Evolutionary conservation across 2,329 filamentous ascomycete species (phyloP), one percentile per base, ranked within the genome.

Genomic region (Ophiocordyceps australis): DNA sequence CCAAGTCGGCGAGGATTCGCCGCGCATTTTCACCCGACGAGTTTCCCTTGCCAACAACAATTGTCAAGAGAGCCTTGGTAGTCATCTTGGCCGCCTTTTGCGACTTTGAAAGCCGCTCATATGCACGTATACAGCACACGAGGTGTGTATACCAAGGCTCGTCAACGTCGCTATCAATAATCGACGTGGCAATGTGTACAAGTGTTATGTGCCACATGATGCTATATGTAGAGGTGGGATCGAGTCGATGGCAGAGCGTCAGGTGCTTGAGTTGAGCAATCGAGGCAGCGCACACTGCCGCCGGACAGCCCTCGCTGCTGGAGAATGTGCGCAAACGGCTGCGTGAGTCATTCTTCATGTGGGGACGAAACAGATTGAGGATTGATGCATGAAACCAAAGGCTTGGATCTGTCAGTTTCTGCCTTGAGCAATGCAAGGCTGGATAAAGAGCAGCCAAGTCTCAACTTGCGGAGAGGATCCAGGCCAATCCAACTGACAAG

Each of bases 131-230:
- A 24, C 49, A 52, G 1, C 48, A 28, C 3, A 47, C 31, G 2
- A 53, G 36, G 24, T 50, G 50, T 5, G 38, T 35, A 4, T 38
- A 43, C 47, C 43, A 48, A 14, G 48, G 39, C 0, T 43, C 35
- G 7, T 45, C 36, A 3, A 30, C 22, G 1, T 33, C 37, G 3
- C 40, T 35, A n/a, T 36, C 36, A 4, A 52, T 32, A 21, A 50
- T 37, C 5, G 43, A 46, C 12, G 52, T 52, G 8, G 41, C 41
- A 1, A 52, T 40, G 26, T 52, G 52, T 7, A 49, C 40, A 5
- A 52, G 34, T 1, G 42, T 47, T 3, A 40, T 51, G 26, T 52
- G 47, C 48, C 47, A 54, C 5, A 52, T 35, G 1, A 52, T 42
- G 1, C 46, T 48, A 25, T 45, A 44, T 3, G 38, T 36, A 4